Conservation (phyloP, 2,329 filamentous ascomycete species). For the Cadophora sp. region DNA sequence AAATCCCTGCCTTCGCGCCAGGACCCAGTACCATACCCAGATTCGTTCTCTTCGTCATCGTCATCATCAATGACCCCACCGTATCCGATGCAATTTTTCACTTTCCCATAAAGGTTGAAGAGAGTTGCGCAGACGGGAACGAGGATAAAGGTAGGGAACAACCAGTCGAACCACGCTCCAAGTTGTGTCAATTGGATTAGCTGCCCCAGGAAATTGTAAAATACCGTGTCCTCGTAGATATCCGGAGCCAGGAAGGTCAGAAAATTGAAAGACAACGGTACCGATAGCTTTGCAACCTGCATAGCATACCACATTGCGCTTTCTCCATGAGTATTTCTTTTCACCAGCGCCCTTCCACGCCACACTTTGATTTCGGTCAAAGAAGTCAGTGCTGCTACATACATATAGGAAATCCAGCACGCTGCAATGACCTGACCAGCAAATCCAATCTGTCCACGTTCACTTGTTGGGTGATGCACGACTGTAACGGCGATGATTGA, state of each 20-base stretch:
- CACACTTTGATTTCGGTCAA: slow-evolving; percentile 96
- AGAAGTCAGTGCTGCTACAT: slow-evolving; percentile 82
- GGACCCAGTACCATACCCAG: slow-evolving; percentile 75
- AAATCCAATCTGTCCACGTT: slow-evolving; percentile 80
- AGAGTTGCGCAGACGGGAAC: slow-evolving; percentile 84
- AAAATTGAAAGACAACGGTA: slow-evolving; percentile 96
- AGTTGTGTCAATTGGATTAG: slow-evolving; percentile 84
- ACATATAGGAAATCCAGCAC: slow-evolving; percentile 96
- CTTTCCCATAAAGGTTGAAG: slow-evolving; percentile 87
- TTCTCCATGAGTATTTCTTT: slow-evolving; percentile 89
- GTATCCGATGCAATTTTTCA: slow-evolving; percentile 77
- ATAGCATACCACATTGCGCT: slow-evolving; percentile 95
- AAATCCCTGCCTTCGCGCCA: slow-evolving; percentile 93
- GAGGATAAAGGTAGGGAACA: slow-evolving; percentile 89
- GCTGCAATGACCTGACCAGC: slow-evolving; percentile 85
- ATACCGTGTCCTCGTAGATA: slow-evolving; percentile 79
- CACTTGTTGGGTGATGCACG: slow-evolving; percentile 66
- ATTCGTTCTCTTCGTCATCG: slow-evolving; percentile 63
- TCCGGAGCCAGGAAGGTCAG: slow-evolving; percentile 81
- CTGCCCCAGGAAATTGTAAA: slow-evolving; percentile 85
- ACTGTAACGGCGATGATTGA: slow-evolving; percentile 70
- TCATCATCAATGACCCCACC: slow-evolving; percentile 79
- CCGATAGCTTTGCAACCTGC: slow-evolving; percentile 89
- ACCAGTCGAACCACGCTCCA: slow-evolving; percentile 82
- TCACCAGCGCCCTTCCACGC: slow-evolving; percentile 90